A percentile compares a stretch with the other conserved stretches of the same genome.
These are phyloP conservation scores for Backusella liffmaniae DNA, from an alignment of 192 early-diverging fungal genomes.

Conservation along the genomic window DNA sequence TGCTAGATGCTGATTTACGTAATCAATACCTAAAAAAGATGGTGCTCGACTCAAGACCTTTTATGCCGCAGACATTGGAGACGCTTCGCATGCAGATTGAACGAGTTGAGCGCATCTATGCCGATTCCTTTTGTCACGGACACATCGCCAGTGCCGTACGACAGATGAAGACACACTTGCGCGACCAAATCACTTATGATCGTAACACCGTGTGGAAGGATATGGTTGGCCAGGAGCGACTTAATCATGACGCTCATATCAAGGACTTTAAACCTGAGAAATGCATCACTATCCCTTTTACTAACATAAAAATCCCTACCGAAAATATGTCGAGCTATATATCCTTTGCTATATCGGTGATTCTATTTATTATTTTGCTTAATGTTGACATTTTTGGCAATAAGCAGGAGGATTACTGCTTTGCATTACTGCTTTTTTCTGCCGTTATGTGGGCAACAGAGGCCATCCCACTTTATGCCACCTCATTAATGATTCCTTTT, in stretches of 20 bases:
- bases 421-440: constrained; percentile 82
- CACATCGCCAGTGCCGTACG: constrained; percentile 48
- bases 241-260: constrained; percentile 41
- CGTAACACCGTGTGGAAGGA: constrained; percentile 80
- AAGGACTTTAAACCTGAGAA: constrained; percentile 32
- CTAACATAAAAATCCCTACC: background rate
- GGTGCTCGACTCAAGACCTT: constrained; percentile 57
- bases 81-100: constrained; percentile 49
- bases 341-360: constrained; percentile 47
- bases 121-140: constrained; percentile 56
- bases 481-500: constrained; percentile 66
- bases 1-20: constrained; percentile 56
- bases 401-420: constrained; percentile 78
- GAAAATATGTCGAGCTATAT: background rate
- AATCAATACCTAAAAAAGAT: constrained; percentile 42
- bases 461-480: constrained; percentile 73
- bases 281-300: constrained; percentile 28
- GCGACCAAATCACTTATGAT: constrained; percentile 71
- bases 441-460: constrained; percentile 89
- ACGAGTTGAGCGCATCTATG: constrained; percentile 60
- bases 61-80: constrained; percentile 50
- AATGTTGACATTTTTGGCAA: constrained; percentile 61
- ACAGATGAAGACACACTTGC: constrained; percentile 59
- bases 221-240: constrained; percentile 69
- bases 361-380: constrained; percentile 60